Evolutionary conservation across 768 basidiomycete species (phyloP), one percentile per base, ranked within the genome.

Genomic region (Fistulinella prunicolor): DNA sequence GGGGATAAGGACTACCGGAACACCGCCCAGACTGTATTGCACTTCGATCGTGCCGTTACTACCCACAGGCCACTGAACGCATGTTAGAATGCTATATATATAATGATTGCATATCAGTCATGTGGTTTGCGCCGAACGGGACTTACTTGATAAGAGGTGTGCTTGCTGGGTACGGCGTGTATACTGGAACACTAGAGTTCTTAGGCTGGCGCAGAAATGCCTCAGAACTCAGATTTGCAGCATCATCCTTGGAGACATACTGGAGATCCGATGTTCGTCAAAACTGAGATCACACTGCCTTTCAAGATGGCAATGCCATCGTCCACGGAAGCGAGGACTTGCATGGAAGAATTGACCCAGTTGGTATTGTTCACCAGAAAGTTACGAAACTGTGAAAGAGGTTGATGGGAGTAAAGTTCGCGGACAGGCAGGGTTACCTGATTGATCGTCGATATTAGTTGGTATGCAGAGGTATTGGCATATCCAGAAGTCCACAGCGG

Each of bases 241-340:
- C 34, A 37, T 20, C 35, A 38, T 41, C 34, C 13, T 35, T 13
- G 14, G 6, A 53, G 37, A 34, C 50, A 35, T 60, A 86, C 85
- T 19, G 85, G 84, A 46, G 85, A 85, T 26, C 86, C 88, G 50
- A 88, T 79, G 66, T 83, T 86, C 20, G 85, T 89, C 53, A 84
- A 52, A 34, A 89, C 65, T 12, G 80, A 74, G 41, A 86, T 69
- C 9, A 86, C 76, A 17, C 71, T 59, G 12, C 84, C 85, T 57
- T 86, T 88, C 69, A 78, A 74, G 50, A 89, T 67, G 16, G 78
- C 82, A n/a, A 89, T 65, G 23, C 80, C 79, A 49, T 78, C 63
- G 9, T 69, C 58, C 34, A 75, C 76, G 14, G 70, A 58, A 6
- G 78, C 72, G 20, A 88, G 64, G 14, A 88, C 73, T 47, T 80